These are phyloP conservation scores for Daldinia bambusicola DNA, from an alignment of 495 filamentous ascomycete genomes.

Conservation along the genomic window DNA sequence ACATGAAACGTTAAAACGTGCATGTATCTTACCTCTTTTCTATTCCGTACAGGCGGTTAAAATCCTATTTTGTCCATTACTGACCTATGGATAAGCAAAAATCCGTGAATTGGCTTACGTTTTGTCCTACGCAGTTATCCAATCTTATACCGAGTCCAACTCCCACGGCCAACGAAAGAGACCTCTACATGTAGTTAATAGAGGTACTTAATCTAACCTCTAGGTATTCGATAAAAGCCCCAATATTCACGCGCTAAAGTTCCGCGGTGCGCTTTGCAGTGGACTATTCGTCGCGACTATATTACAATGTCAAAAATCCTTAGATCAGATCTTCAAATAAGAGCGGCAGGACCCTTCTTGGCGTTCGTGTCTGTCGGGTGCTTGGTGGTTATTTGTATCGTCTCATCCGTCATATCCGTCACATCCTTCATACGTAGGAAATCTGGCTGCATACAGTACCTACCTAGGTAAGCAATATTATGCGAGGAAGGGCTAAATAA, in stretches of 20 bases:
- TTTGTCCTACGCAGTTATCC: slow-evolving; percentile 13
- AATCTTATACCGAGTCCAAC: neutral
- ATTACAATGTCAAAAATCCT: slow-evolving; percentile 20
- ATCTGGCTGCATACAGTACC: neutral
- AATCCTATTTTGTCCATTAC: neutral
- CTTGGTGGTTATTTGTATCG: neutral
- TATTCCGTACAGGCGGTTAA: slow-evolving; percentile 27
- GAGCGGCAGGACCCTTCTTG: slow-evolving; percentile 17
- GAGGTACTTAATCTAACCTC: too few species aligned
- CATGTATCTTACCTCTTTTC: neutral
- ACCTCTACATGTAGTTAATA: too few species aligned
- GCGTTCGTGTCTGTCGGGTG: neutral
- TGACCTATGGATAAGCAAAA: neutral
- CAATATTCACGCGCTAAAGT: slow-evolving; percentile 11
- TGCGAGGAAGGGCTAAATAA: neutral
- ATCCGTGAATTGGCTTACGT: neutral
- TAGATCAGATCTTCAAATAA: slow-evolving; percentile 2
- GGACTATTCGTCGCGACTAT: slow-evolving; percentile 4
- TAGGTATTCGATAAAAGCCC: too few species aligned
- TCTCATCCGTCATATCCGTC: neutral
- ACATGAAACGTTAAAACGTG: slow-evolving; percentile 36
- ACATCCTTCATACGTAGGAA: neutral
- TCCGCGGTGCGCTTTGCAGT: slow-evolving; percentile 3
- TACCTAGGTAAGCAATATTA: too few species aligned
- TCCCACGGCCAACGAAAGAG: slow-evolving; percentile 21